phyloP scores from a whole-genome alignment of 441 rosid genomes.

The Adansonia madagascariensis region DNA sequence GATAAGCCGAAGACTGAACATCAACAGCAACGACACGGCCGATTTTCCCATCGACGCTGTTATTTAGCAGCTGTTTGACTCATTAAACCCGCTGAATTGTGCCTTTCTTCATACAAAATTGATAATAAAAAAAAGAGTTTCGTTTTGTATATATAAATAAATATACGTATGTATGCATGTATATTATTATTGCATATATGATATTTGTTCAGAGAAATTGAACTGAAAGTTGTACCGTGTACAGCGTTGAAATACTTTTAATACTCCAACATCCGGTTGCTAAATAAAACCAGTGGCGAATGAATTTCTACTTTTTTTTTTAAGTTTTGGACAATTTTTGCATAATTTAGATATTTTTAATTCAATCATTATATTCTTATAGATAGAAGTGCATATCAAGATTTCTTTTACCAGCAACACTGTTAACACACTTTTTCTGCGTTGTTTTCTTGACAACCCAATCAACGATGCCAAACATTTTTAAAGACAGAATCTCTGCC shows the following conservation, averaged over 20 bases:
- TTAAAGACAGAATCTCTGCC: not conserved
- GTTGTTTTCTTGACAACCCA: not conserved
- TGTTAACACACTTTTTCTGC: too few species aligned
- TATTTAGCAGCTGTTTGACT: constrained; percentile 39
- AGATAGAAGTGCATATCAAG: too few species aligned
- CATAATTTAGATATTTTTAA: too few species aligned
- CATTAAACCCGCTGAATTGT: constrained; percentile 25
- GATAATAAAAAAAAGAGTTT: not conserved
- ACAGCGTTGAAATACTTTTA: not conserved
- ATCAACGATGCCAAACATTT: not conserved
- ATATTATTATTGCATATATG: too few species aligned
- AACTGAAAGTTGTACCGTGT: not conserved
- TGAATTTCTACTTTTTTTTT: too few species aligned
- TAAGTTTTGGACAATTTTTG: too few species aligned
- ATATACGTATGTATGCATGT: too few species aligned
- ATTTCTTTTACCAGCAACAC: too few species aligned
- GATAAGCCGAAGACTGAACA: constrained; percentile 26
- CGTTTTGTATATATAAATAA: not conserved
- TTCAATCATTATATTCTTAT: too few species aligned
- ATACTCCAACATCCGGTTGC: too few species aligned
- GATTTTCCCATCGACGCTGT: constrained; percentile 9
- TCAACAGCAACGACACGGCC: constrained; percentile 7
- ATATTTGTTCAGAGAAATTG: not conserved
- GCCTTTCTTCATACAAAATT: not conserved
- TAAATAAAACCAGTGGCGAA: too few species aligned